phyloP scores from a whole-genome alignment of 805 yeast species.

The Sugiyamaella qingdaonensis region DNA sequence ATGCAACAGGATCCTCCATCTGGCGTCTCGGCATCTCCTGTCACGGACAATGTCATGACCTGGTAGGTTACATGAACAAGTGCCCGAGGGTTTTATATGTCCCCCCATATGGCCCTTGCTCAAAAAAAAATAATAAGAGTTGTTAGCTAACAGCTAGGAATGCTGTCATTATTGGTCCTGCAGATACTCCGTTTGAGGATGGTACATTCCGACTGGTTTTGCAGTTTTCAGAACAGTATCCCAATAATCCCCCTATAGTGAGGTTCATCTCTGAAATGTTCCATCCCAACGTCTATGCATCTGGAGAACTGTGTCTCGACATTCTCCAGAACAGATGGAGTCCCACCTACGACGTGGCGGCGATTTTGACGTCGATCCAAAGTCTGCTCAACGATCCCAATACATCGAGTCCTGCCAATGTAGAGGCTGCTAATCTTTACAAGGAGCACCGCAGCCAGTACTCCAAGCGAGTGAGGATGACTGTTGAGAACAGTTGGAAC shows the following conservation, averaged over 20 bases:
- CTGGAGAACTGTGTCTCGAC: constrained; percentile 93
- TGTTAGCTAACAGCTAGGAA: constrained; percentile 41
- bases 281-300: constrained; percentile 95
- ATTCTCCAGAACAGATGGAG: constrained; percentile 97
- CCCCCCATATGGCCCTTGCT: no score
- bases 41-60: constrained; percentile 94
- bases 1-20: constrained; percentile 98
- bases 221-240: constrained; percentile 95
- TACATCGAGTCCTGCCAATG: constrained; percentile 94
- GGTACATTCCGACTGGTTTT: constrained; percentile 86
- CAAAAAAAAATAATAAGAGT: neutral
- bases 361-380: constrained; percentile 89
- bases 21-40: constrained; percentile 95
- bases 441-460: constrained; percentile 94
- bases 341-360: constrained; percentile 96
- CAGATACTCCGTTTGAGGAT: constrained; percentile 96
- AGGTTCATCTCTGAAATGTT: constrained; percentile 92
- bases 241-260: constrained; percentile 93
- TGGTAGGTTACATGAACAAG: constrained; percentile 47
- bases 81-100: neutral
- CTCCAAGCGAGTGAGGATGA: constrained; percentile 83
- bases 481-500: constrained; percentile 92
- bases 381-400: constrained; percentile 88
- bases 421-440: constrained; percentile 93
- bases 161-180: constrained; percentile 96